Evolutionary conservation across 2,329 filamentous ascomycete species (phyloP).

Genomic region (Paraphaeosphaeria minitans): DNA sequence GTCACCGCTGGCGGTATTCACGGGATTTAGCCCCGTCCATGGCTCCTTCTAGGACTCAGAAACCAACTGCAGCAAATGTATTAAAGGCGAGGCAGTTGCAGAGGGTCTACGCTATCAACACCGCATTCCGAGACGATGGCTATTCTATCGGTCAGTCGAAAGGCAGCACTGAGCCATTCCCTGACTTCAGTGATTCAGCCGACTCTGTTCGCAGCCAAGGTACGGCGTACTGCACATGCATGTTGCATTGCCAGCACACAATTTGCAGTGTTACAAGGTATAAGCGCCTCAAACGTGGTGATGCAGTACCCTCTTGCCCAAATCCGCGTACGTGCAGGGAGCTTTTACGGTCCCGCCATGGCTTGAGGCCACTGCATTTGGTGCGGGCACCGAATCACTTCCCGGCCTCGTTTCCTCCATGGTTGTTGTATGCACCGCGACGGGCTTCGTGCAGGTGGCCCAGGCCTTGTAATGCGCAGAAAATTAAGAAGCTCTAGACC

Average conservation of each 20-base stretch:
- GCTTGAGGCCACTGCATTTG: background rate
- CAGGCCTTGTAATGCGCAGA: too few relatives aligned
- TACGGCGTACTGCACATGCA: background rate
- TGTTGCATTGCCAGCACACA: background rate
- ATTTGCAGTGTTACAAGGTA: background rate
- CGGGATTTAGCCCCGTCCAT: background rate
- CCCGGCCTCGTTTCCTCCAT: too few relatives aligned
- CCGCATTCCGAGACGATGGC: background rate
- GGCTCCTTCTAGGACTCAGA: background rate
- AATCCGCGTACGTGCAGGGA: background rate
- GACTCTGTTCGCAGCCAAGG: background rate
- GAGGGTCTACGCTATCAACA: background rate
- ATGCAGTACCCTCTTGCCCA: background rate
- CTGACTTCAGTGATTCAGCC: background rate
- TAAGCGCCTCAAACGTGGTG: background rate
- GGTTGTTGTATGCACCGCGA: too few relatives aligned
- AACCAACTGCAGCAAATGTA: background rate
- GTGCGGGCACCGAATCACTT: background rate
- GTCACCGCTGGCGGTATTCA: too few relatives aligned
- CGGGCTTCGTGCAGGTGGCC: too few relatives aligned
- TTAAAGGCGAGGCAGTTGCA: background rate
- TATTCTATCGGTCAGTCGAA: background rate
- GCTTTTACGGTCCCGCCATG: background rate
- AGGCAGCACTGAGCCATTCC: background rate
- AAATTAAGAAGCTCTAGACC: too few relatives aligned